Conservation (phyloP, 2,329 filamentous ascomycete species). For the Cordyceps fumosorosea region DNA sequence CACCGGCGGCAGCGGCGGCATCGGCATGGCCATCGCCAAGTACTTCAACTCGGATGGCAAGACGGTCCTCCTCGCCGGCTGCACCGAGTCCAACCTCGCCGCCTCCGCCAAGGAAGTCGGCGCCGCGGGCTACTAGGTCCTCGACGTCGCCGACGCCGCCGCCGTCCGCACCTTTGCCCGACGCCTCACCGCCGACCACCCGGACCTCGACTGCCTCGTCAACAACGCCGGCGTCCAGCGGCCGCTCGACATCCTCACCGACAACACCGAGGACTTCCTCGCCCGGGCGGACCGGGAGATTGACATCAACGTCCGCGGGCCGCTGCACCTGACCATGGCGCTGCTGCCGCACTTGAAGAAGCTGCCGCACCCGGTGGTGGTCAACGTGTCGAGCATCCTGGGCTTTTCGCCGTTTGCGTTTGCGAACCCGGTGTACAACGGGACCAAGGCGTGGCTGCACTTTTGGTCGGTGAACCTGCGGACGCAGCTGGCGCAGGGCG, state of each 20-base stretch:
- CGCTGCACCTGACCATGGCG: slow-evolving; percentile 46
- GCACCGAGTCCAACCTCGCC: slow-evolving; percentile 48
- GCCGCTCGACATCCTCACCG: slow-evolving; percentile 38
- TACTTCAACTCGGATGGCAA: slow-evolving; percentile 40
- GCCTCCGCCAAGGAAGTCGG: slow-evolving; percentile 36
- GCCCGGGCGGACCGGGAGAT: slow-evolving; percentile 49
- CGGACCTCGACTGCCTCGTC: slow-evolving; percentile 46
- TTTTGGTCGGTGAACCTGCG: slow-evolving; percentile 50
- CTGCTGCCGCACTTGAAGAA: slow-evolving; percentile 43
- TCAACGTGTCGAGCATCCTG: slow-evolving; percentile 49
- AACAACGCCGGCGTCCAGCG: slow-evolving; percentile 55
- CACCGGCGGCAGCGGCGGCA: slow-evolving; percentile 46
- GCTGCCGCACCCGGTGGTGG: slow-evolving; percentile 35
- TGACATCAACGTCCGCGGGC: slow-evolving; percentile 51
- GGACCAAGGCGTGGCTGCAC: slow-evolving; percentile 52
- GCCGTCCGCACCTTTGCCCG: slow-evolving; percentile 39
- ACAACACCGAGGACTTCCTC: slow-evolving; percentile 35
- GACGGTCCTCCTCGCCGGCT: slow-evolving; percentile 45
- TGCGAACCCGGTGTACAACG: slow-evolving; percentile 53
- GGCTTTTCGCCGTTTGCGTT: slow-evolving; percentile 46
- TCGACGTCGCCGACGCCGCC: slow-evolving; percentile 41
- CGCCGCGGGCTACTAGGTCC: slow-evolving; percentile 42
- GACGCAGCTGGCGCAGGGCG: slow-evolving; percentile 36
- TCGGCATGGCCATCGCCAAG: slow-evolving; percentile 41
- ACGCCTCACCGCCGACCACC: slow-evolving; percentile 40